A percentile compares a stretch with the other conserved stretches of the same genome.
Evolutionary conservation across 805 yeast genomes (phyloP).

Genomic region (Metschnikowia rubicola): DNA sequence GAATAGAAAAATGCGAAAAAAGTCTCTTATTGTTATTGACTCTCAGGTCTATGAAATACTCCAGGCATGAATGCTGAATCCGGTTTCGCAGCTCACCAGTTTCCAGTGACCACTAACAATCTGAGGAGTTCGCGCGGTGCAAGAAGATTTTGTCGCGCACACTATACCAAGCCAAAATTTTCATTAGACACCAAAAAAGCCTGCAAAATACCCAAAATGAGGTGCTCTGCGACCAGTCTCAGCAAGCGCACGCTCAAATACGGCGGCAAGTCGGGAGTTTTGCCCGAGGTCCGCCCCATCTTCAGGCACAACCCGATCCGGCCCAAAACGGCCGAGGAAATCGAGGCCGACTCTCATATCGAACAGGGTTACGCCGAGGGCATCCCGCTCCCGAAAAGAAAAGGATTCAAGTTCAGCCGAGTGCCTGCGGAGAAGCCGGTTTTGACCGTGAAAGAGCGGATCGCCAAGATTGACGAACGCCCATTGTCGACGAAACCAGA

Average conservation of each 20-base stretch:
- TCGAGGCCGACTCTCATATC: slow-evolving; percentile 43
- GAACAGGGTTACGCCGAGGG: slow-evolving; percentile 69
- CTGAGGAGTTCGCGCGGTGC: background rate
- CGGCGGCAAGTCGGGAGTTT: slow-evolving; percentile 73
- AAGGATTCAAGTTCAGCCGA: slow-evolving; percentile 44
- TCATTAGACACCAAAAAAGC: background rate
- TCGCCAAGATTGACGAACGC: slow-evolving; percentile 50
- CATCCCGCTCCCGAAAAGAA: slow-evolving; percentile 62
- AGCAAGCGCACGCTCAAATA: slow-evolving; percentile 49
- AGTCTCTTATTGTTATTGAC: too few species aligned
- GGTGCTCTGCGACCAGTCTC: slow-evolving; percentile 26
- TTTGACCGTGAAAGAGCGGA: slow-evolving; percentile 57
- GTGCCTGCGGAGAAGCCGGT: slow-evolving; percentile 51
- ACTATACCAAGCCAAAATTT: slow-evolving; percentile 1
- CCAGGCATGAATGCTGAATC: too few species aligned
- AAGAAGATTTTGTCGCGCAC: slow-evolving; percentile 3
- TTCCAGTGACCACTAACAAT: too few species aligned
- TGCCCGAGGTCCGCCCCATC: slow-evolving; percentile 75
- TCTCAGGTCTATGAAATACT: too few species aligned
- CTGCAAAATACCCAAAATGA: slow-evolving; percentile 8
- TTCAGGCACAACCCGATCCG: slow-evolving; percentile 61
- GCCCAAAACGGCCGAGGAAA: slow-evolving; percentile 43
- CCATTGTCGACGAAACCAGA: slow-evolving; percentile 30
- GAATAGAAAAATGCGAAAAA: too few species aligned
- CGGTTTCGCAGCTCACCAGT: too few species aligned